Conservation (phyloP, 345 rosid species). For the Odontarrhena argentea region DNA sequence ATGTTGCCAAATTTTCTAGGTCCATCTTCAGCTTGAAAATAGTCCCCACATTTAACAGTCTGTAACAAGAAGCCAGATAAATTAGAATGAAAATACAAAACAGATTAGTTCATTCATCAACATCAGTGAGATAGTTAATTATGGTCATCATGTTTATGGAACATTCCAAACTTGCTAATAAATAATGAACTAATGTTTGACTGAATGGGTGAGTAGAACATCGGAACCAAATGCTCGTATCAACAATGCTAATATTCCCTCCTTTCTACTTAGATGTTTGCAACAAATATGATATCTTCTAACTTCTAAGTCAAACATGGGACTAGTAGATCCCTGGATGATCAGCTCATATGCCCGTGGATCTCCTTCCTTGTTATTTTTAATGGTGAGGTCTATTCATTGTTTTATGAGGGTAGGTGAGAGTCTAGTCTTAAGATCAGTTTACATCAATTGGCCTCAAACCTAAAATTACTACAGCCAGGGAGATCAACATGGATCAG, state of each 20-base stretch:
- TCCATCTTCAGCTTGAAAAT: constrained; percentile 78
- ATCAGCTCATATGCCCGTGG: not conserved
- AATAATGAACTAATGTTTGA: constrained; percentile 8
- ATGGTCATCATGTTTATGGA: not conserved
- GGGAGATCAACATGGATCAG: not conserved
- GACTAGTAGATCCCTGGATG: not conserved
- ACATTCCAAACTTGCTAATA: not conserved
- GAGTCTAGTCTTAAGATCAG: constrained; percentile 8
- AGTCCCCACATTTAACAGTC: constrained; percentile 82
- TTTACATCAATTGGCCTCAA: not conserved
- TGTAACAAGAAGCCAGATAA: constrained; percentile 39
- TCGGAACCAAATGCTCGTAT: constrained; percentile 15
- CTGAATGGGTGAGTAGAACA: not conserved
- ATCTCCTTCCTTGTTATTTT: not conserved
- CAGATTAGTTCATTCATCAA: constrained; percentile 16
- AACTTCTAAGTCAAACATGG: not conserved
- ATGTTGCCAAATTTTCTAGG: constrained; percentile 83
- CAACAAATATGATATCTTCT: not conserved
- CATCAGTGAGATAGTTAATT: not conserved
- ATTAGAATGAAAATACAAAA: not conserved
- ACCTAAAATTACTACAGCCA: not conserved
- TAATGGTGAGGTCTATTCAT: not conserved
- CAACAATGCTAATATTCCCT: constrained; percentile 9
- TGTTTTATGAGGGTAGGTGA: not conserved
- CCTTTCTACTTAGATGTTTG: constrained; percentile 2